Evolutionary conservation across 2,329 filamentous ascomycete genomes (phyloP).

Genomic region (Penicillium italicum): DNA sequence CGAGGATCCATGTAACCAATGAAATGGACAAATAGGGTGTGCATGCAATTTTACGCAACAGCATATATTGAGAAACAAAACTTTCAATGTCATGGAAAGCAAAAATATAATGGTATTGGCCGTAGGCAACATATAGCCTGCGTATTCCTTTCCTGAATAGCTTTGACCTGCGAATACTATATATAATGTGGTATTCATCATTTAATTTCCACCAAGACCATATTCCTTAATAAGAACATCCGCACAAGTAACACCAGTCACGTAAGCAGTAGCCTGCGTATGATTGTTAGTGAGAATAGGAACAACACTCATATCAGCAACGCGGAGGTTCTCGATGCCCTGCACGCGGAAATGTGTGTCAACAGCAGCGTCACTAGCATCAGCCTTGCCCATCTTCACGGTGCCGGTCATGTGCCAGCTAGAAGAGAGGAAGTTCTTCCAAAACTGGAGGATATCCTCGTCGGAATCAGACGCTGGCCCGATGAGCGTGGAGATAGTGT

Average conservation of each 20-base stretch:
- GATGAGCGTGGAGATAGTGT: slow-evolving; percentile 42
- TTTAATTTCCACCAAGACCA: slow-evolving; percentile 24
- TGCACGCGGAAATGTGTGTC: slow-evolving; percentile 43
- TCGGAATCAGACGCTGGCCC: slow-evolving; percentile 50
- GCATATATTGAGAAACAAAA: neutral
- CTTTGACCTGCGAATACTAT: neutral
- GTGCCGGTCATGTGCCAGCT: slow-evolving; percentile 58
- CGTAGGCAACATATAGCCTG: neutral
- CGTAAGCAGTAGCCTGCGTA: slow-evolving; percentile 53
- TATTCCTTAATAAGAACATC: slow-evolving; percentile 51
- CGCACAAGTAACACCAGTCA: slow-evolving; percentile 51
- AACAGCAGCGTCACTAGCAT: slow-evolving; percentile 46
- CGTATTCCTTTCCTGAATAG: neutral
- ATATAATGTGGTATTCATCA: neutral
- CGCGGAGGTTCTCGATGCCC: slow-evolving; percentile 39
- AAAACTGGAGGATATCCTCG: slow-evolving; percentile 52
- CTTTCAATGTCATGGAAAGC: neutral
- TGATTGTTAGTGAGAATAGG: slow-evolving; percentile 48
- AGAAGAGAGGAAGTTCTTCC: slow-evolving; percentile 44
- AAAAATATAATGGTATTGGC: neutral
- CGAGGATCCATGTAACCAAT: too few relatives aligned
- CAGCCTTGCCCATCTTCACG: slow-evolving; percentile 53
- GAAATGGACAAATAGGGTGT: too few relatives aligned
- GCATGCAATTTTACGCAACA: neutral
- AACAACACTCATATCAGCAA: slow-evolving; percentile 45